Percentiles rank a stretch among this genome's conserved stretches.
Conservation (phyloP, 139 green algal species). For the Asterochloris sp. region DNA sequence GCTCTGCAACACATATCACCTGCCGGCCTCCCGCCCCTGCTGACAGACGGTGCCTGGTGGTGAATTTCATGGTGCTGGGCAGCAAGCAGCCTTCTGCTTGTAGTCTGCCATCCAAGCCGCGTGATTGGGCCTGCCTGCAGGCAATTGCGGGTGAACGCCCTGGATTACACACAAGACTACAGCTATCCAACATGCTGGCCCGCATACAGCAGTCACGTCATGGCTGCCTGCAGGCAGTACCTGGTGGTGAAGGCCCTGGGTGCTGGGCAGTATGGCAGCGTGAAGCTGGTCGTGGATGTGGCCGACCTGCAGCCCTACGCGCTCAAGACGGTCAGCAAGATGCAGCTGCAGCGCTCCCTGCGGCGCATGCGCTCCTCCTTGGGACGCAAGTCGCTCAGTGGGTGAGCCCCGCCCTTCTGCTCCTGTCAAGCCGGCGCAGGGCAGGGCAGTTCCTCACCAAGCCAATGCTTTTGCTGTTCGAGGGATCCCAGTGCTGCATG, state of each 20-base stretch:
- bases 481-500: no score
- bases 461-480: no score
- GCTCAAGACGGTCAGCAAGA: constrained; percentile 67
- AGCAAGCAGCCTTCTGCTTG: constrained; percentile 36
- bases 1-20: neutral
- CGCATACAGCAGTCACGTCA: neutral
- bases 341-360: constrained; percentile 14
- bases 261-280: constrained; percentile 72
- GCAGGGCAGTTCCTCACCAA: no score
- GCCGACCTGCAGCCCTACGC: constrained; percentile 73
- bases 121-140: constrained; percentile 25
- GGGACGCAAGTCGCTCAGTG: neutral
- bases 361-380: constrained; percentile 15
- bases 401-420: no score
- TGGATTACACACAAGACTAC: constrained; percentile 53
- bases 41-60: constrained; percentile 70
- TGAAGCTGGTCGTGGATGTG: constrained; percentile 87
- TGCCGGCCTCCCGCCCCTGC: neutral
- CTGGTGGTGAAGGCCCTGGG: constrained; percentile 81
- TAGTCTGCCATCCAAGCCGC: constrained; percentile 63
- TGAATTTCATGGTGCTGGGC: constrained; percentile 38
- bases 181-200: constrained; percentile 75
- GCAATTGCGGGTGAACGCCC: constrained; percentile 74
- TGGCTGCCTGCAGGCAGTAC: constrained; percentile 52
- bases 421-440: no score